Evolutionary conservation across 306 rosid species (phyloP).

Genomic region (Castanea mollissima): DNA sequence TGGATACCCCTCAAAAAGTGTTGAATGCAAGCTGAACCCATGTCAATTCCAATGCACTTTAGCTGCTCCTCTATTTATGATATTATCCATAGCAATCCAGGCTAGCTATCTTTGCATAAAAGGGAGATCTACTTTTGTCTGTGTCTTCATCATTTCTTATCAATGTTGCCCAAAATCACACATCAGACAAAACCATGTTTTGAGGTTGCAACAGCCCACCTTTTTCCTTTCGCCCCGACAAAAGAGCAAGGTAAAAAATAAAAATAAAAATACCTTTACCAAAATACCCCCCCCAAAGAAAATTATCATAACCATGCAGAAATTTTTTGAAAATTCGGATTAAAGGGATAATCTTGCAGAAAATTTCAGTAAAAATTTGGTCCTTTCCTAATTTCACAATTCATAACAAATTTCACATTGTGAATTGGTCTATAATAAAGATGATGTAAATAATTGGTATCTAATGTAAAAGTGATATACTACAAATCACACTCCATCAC

Average conservation of each 20-base stretch:
- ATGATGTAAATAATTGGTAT: too few relatives aligned
- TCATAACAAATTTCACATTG: too few relatives aligned
- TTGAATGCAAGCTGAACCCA: neutral
- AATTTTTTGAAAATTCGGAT: too few relatives aligned
- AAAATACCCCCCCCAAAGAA: too few relatives aligned
- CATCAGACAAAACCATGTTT: constrained; percentile 11
- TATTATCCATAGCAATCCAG: neutral
- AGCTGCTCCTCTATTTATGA: too few relatives aligned
- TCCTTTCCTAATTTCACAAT: too few relatives aligned
- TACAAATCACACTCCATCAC: too few relatives aligned
- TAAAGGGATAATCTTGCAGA: too few relatives aligned
- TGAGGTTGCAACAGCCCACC: neutral
- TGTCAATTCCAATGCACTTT: neutral
- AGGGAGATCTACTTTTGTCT: neutral
- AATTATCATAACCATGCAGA: too few relatives aligned
- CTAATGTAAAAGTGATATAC: too few relatives aligned
- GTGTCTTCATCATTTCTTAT: neutral
- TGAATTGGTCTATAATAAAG: too few relatives aligned
- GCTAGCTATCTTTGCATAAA: neutral
- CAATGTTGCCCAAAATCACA: constrained; percentile 1
- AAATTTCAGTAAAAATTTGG: too few relatives aligned
- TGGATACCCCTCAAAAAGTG: neutral
- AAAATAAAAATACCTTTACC: neutral
- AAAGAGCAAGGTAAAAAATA: neutral
- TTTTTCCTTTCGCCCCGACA: constrained; percentile 5